Percentiles rank a stretch among this genome's conserved stretches.
Evolutionary conservation across 2,329 filamentous ascomycete genomes (phyloP).

Genomic region (Plenodomus lindquistii): DNA sequence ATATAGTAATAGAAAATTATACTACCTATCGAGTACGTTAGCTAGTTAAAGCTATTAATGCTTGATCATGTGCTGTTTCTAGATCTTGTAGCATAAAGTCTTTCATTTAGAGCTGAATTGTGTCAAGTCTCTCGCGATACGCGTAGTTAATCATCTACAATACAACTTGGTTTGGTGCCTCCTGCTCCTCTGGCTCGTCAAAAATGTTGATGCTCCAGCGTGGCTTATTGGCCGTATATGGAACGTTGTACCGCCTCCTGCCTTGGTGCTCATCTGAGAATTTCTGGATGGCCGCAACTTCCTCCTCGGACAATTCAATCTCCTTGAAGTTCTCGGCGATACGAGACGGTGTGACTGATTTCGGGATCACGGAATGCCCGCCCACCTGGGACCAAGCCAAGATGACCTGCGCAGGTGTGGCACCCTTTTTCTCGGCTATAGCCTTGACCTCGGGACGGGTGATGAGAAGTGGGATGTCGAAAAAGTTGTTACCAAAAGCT

Average conservation of each 20-base stretch:
- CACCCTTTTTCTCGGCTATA: slow-evolving; percentile 65
- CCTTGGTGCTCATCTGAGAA: slow-evolving; percentile 56
- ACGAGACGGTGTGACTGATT: slow-evolving; percentile 30
- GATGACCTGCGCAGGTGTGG: slow-evolving; percentile 76
- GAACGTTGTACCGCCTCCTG: slow-evolving; percentile 31
- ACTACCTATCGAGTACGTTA: too few relatives aligned
- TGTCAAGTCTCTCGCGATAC: too few relatives aligned
- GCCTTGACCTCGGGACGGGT: slow-evolving; percentile 69
- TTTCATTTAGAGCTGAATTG: too few relatives aligned
- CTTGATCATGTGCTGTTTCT: too few relatives aligned
- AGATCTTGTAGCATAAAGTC: too few relatives aligned
- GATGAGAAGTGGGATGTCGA: slow-evolving; percentile 63
- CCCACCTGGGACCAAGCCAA: slow-evolving; percentile 85
- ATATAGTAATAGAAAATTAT: too few relatives aligned
- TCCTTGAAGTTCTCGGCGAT: slow-evolving; percentile 37
- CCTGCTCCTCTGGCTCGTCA: slow-evolving; percentile 37
- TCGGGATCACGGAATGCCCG: slow-evolving; percentile 35
- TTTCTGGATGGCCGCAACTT: slow-evolving; percentile 37
- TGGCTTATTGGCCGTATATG: slow-evolving; percentile 50
- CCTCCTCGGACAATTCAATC: slow-evolving; percentile 28
- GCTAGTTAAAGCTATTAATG: too few relatives aligned
- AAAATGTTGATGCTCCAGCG: slow-evolving; percentile 35
- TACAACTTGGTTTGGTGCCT: slow-evolving; percentile 22
- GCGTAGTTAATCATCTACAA: background rate
- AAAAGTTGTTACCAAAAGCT: slow-evolving; percentile 51